Percentiles rank a stretch among this genome's conserved stretches.
Evolutionary conservation across 257 asterid genomes (phyloP).

Genomic region (Solanum pennellii): DNA sequence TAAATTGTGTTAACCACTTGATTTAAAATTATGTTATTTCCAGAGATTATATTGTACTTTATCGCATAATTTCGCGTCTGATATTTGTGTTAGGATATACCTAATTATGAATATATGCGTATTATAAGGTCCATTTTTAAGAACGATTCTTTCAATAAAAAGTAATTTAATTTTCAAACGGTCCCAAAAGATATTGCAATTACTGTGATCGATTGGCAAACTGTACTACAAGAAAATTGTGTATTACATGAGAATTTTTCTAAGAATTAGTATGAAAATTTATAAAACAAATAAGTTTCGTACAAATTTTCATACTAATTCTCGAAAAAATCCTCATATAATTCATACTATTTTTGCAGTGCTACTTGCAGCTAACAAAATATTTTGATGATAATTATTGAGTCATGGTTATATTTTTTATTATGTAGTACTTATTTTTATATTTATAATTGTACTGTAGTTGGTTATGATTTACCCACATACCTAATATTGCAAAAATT

Average conservation of each 20-base stretch:
- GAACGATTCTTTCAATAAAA: background rate
- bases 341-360: too few relatives aligned
- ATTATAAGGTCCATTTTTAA: background rate
- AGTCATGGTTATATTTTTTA: background rate
- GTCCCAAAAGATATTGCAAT: too few relatives aligned
- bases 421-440: background rate
- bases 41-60: background rate
- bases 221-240: too few relatives aligned
- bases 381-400: background rate
- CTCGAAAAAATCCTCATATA: too few relatives aligned
- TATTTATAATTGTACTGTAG: background rate
- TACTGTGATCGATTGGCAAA: too few relatives aligned
- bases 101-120: background rate
- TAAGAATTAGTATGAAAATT: too few relatives aligned
- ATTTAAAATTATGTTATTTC: background rate
- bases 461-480: background rate
- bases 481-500: background rate
- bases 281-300: too few relatives aligned
- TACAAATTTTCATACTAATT: too few relatives aligned
- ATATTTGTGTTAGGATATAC: rapidly evolving
- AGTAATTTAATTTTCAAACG: background rate
- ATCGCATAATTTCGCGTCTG: background rate
- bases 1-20: background rate
- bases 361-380: background rate
- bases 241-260: rapidly evolving